A percentile compares a stretch with the other conserved stretches of the same genome.
Conservation (phyloP, 257 asterid genomes). For the Nicotiana paniculata region DNA sequence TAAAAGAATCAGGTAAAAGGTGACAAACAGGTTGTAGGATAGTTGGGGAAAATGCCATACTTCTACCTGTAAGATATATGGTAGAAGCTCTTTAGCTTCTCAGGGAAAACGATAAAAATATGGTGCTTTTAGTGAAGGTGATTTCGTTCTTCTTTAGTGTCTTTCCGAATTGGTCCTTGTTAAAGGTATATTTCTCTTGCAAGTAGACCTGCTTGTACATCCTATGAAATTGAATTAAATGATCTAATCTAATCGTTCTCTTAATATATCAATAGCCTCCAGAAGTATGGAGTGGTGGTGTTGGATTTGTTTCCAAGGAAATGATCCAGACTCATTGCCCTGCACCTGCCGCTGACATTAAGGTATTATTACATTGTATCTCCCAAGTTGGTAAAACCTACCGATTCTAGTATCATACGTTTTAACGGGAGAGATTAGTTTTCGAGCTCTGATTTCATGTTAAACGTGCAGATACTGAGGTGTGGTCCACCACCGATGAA, state of each 20-base stretch:
- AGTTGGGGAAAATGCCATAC: too few species aligned
- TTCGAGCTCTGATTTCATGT: constrained; percentile 9
- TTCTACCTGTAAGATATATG: too few species aligned
- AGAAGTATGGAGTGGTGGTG: constrained; percentile 85
- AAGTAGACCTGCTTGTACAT: not conserved
- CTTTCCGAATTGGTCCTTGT: not conserved
- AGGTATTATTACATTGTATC: constrained; percentile 41
- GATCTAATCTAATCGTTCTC: not conserved
- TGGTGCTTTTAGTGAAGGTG: not conserved
- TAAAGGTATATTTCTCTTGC: not conserved
- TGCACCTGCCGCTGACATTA: constrained; percentile 74
- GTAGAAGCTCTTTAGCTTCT: too few species aligned
- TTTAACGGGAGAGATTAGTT: not conserved
- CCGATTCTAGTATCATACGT: not conserved
- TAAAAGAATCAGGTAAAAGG: too few species aligned
- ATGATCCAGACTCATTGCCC: constrained; percentile 86
- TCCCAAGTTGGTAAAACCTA: not conserved
- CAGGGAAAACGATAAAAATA: too few species aligned
- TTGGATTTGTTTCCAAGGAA: constrained; percentile 83
- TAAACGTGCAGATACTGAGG: constrained; percentile 57
- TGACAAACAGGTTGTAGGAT: too few species aligned
- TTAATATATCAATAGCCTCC: constrained; percentile 59
- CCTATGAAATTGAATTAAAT: not conserved
- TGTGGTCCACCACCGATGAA: constrained; percentile 99
- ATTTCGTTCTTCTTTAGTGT: not conserved